Evolutionary conservation across 768 basidiomycete species (phyloP), one percentile per base, ranked within the genome.

Genomic region (Gloeostereum incarnatum): DNA sequence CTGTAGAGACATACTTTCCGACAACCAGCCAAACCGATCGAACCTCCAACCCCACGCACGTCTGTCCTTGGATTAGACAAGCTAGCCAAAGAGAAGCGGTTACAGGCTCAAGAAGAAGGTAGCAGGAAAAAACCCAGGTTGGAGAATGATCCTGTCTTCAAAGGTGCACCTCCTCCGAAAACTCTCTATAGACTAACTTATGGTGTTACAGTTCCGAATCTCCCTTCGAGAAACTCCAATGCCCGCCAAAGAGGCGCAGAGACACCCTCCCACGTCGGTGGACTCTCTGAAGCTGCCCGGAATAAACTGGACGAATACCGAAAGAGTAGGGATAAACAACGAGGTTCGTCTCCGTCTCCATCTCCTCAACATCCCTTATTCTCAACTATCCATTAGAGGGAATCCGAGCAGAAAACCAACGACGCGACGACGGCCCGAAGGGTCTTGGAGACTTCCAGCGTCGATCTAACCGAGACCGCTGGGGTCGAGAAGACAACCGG

Each of bases 361-460:
- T 23, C 8, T n/a, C 37, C 21, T 14, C n/a, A 7, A 31, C 20
- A 9, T 23, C 35, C 16, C 30, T 11, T 19, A 3, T 11, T 7
- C 24, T 29, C 5, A 27, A 44, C 14, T 35, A 41, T 35, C 14
- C 18, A 25, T 8, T 47, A 86, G 87, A 88, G 63, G 86, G 86
- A n/a, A 75, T 88, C 20, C 59, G 65, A 2, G 80, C 78, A 3
- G 58, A 61, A 7, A 71, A 75, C 18, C 78, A 77, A 42, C 68
- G 60, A 30, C 62, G 72, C 33, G 54, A 55, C 10, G 75, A 82
- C 43, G 78, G 56, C 6, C 80, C 80, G 2, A 78, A 73, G 44
- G 91, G 91, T n/a, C 65, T 96, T 1, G 88, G 86, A 8, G 92
- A 96, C 44, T 98, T 93, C 55, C 81, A 96, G 44, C 75, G 84